phyloP scores from a whole-genome alignment of 2,329 filamentous ascomycete genomes.

The Botrytis paeoniae region DNA sequence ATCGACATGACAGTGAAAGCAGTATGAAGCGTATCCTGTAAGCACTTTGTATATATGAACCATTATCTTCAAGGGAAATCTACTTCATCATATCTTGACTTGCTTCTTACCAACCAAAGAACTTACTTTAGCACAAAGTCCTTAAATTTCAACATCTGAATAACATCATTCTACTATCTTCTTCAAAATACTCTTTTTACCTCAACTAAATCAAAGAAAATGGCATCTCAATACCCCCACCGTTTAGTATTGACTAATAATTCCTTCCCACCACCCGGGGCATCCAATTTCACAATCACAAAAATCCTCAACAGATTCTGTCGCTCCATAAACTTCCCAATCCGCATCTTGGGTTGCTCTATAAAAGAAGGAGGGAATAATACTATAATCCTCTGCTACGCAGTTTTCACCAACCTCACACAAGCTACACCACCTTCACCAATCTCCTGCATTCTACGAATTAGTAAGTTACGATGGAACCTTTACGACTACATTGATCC shows the following conservation, averaged over 20 bases:
- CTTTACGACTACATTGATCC: not conserved
- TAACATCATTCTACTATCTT: accelerated
- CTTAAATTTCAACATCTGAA: not conserved
- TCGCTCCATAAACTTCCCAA: not conserved
- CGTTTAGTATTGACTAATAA: not conserved
- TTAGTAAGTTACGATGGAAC: not conserved
- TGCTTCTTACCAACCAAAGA: not conserved
- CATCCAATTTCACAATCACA: not conserved
- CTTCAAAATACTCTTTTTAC: accelerated
- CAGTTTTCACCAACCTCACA: not conserved
- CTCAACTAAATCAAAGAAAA: not conserved
- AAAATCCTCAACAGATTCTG: not conserved
- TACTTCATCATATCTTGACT: not conserved
- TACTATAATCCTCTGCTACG: not conserved
- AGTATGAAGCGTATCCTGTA: not conserved
- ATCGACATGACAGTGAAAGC: accelerated
- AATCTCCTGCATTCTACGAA: not conserved
- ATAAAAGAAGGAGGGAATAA: not conserved
- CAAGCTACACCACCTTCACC: not conserved
- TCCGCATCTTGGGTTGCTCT: not conserved
- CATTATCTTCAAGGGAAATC: not conserved
- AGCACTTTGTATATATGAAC: not conserved
- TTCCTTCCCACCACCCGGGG: not conserved
- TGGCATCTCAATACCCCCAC: not conserved
- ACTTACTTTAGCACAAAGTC: not conserved